Conservation (phyloP, 192 early-diverging fungal species). For the Ramicandelaber brevisporus region DNA sequence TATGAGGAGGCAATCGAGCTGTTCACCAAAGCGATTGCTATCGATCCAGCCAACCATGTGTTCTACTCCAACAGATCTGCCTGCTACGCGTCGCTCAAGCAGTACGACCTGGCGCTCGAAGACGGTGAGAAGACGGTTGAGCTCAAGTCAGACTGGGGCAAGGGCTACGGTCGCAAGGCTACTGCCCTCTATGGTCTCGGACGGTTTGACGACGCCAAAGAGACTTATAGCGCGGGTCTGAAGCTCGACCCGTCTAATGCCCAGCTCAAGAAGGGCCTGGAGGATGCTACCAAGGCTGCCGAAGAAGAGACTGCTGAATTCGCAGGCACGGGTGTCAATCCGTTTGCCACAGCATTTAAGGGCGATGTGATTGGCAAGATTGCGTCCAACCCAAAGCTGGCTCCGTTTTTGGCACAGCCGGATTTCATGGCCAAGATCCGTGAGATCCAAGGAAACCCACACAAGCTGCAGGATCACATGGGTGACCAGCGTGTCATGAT, state of each 20-base stretch:
- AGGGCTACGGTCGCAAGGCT: constrained; percentile 79
- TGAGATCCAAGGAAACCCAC: constrained; percentile 49
- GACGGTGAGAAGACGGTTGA: constrained; percentile 71
- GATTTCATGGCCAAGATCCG: constrained; percentile 47
- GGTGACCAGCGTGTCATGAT: constrained; percentile 66
- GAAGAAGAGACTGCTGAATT: constrained; percentile 12
- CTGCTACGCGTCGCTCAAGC: constrained; percentile 45
- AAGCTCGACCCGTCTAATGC: constrained; percentile 56
- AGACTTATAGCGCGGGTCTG: constrained; percentile 51
- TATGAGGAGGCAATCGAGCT: constrained; percentile 46
- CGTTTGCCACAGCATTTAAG: constrained; percentile 23
- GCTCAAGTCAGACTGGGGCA: constrained; percentile 63
- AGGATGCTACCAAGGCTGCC: constrained; percentile 44
- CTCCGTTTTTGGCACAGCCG: constrained; percentile 42
- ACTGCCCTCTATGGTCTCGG: constrained; percentile 59
- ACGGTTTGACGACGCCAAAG: constrained; percentile 37
- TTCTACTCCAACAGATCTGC: constrained; percentile 86
- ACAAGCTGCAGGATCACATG: constrained; percentile 35
- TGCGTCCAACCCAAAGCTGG: constrained; percentile 53
- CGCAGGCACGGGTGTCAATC: constrained; percentile 8
- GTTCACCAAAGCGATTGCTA: constrained; percentile 66
- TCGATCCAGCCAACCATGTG: constrained; percentile 71
- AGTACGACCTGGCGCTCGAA: constrained; percentile 47
- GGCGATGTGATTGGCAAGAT: constrained; percentile 56
- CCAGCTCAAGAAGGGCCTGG: constrained; percentile 41